Conservation (phyloP, 768 basidiomycete genomes). For the Steccherinum ochraceum region DNA sequence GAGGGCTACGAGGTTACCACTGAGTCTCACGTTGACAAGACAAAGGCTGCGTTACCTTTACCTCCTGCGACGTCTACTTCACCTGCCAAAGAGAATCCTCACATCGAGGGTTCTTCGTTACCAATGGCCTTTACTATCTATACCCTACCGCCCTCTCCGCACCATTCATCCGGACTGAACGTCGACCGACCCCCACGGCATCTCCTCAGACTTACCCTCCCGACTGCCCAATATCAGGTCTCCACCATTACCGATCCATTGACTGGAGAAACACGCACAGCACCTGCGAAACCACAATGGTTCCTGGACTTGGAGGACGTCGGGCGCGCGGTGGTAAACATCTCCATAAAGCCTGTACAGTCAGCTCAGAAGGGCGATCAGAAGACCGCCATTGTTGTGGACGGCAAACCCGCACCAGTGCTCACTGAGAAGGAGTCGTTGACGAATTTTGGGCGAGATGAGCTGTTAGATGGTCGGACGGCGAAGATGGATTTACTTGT, state of each 20-base stretch:
- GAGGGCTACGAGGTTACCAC: slow-evolving; percentile 60
- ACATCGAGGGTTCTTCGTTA: slow-evolving; percentile 23
- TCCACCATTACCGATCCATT: slow-evolving; percentile 78
- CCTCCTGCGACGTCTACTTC: slow-evolving; percentile 13
- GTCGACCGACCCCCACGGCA: slow-evolving; percentile 54
- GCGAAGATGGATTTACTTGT: slow-evolving; percentile 61
- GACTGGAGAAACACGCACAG: slow-evolving; percentile 56
- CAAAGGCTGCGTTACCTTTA: slow-evolving; percentile 30
- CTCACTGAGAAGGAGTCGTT: slow-evolving; percentile 73
- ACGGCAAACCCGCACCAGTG: slow-evolving; percentile 37
- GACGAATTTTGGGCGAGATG: slow-evolving; percentile 65
- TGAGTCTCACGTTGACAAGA: slow-evolving; percentile 36
- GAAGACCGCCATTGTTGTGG: slow-evolving; percentile 36
- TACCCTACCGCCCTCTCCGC: slow-evolving; percentile 75
- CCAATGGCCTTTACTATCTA: slow-evolving; percentile 58
- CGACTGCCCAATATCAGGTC: slow-evolving; percentile 76
- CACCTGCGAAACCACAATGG: slow-evolving; percentile 69
- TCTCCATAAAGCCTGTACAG: slow-evolving; percentile 45
- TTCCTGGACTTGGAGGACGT: slow-evolving; percentile 54
- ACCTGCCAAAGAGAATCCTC: slow-evolving; percentile 10
- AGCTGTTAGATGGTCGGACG: slow-evolving; percentile 66
- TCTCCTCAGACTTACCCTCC: slow-evolving; percentile 69
- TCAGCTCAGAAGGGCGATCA: slow-evolving; percentile 21
- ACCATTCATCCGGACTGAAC: slow-evolving; percentile 68
- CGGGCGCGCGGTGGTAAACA: slow-evolving; percentile 50